phyloP scores from a whole-genome alignment of 805 yeast genomes.

The Schwanniomyces yamadae region DNA sequence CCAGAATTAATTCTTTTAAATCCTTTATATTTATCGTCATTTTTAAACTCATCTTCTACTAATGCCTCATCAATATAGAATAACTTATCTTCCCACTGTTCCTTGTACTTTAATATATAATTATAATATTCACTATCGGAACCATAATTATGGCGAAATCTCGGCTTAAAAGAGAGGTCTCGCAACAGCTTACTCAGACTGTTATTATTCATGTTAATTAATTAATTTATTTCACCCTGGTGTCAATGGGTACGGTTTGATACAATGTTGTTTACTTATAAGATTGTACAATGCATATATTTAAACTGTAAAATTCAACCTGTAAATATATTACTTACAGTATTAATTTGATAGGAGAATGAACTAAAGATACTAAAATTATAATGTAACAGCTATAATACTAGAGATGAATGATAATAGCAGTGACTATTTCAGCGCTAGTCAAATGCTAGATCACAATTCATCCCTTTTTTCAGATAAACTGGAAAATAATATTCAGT shows the following conservation, averaged over 20 bases:
- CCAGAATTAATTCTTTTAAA: not conserved
- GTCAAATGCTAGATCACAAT: constrained; percentile 1
- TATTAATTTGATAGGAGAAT: too few relatives aligned
- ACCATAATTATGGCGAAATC: constrained; percentile 48
- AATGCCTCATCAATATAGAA: constrained; percentile 41
- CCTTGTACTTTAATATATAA: constrained; percentile 43
- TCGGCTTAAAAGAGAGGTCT: constrained; percentile 27
- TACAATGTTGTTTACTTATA: too few relatives aligned
- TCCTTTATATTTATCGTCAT: not conserved
- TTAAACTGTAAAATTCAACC: constrained; percentile 2
- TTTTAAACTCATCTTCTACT: constrained; percentile 5
- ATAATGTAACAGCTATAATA: too few relatives aligned
- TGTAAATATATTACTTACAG: not conserved
- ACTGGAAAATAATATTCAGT: not conserved
- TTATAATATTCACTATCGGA: constrained; percentile 43
- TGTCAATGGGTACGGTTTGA: too few relatives aligned
- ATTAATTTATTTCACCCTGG: too few relatives aligned
- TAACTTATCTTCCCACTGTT: constrained; percentile 48
- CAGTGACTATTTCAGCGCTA: constrained; percentile 4
- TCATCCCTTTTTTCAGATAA: not conserved
- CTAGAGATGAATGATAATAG: too few relatives aligned
- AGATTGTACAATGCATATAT: not conserved
- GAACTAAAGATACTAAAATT: not conserved
- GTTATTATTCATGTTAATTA: not conserved
- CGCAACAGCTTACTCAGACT: constrained; percentile 10